These are phyloP conservation scores for Ustilago xerochloae DNA, from an alignment of 1,284 basidiomycete species.

Conservation along the genomic window DNA sequence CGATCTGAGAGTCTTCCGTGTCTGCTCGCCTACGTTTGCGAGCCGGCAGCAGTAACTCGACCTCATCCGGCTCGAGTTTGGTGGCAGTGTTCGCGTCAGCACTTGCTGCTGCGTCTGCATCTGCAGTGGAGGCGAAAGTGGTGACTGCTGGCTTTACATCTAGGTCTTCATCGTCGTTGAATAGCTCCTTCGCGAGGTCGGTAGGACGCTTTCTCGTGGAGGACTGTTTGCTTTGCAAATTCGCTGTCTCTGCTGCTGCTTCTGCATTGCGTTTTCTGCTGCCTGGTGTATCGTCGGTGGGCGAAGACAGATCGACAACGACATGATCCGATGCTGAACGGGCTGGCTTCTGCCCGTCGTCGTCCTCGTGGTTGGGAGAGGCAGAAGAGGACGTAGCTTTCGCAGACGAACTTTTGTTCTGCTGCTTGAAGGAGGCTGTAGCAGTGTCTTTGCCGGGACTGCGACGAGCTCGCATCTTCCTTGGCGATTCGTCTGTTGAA, in stretches of 20 bases:
- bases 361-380: not conserved
- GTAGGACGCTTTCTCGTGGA: not conserved
- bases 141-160: slow-evolving; percentile 1
- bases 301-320: not conserved
- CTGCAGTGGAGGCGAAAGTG: no score
- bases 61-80: not conserved
- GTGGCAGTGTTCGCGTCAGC: not conserved
- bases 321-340: not conserved
- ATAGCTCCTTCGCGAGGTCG: slow-evolving; percentile 26
- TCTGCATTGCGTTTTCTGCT: slow-evolving; percentile 1
- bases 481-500: slow-evolving; percentile 5
- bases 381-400: not conserved
- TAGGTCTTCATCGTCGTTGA: slow-evolving; percentile 15
- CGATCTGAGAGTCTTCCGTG: slow-evolving; percentile 16
- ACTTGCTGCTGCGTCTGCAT: not conserved
- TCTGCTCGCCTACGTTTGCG: slow-evolving; percentile 30
- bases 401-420: not conserved
- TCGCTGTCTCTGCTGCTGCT: no score
- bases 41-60: not conserved
- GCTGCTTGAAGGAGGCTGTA: not conserved
- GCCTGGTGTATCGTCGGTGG: not conserved
- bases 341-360: not conserved
- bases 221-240: not conserved
- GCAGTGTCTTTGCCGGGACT: slow-evolving; percentile 18
- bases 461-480: slow-evolving; percentile 17